Conservation (phyloP, 2,329 filamentous ascomycete species). For the Pseudogymnoascus sp. region DNA sequence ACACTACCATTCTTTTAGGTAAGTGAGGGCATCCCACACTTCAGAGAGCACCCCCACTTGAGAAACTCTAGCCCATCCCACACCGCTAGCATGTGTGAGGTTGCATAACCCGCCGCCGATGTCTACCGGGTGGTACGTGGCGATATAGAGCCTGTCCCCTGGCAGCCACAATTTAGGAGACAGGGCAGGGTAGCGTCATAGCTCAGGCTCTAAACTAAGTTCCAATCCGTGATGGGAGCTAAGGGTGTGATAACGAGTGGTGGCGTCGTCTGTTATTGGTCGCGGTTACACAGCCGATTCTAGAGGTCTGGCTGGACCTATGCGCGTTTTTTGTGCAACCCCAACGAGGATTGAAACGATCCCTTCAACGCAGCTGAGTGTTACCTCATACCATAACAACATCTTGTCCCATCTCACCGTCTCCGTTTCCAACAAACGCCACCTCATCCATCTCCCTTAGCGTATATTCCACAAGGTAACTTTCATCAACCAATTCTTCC, state of each 20-base stretch:
- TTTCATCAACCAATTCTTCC: constrained; percentile 88
- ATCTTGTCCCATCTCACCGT: constrained; percentile 6
- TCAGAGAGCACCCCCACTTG: background rate
- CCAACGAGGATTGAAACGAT: background rate
- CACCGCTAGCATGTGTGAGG: background rate
- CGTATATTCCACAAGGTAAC: constrained; percentile 89
- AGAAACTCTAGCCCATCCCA: background rate
- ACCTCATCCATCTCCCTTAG: constrained; percentile 74
- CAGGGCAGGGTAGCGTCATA: background rate
- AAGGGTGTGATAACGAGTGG: background rate
- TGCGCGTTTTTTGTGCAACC: background rate
- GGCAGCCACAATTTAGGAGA: background rate
- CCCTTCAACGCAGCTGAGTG: background rate
- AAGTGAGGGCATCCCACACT: background rate
- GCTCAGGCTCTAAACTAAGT: background rate
- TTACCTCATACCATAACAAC: constrained; percentile 8
- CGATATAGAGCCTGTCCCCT: background rate
- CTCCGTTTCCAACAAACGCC: constrained; percentile 18
- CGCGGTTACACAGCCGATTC: background rate
- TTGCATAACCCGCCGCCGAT: background rate
- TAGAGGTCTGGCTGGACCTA: background rate
- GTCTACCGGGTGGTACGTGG: background rate
- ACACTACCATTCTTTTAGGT: background rate
- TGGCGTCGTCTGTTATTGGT: background rate
- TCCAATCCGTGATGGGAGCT: background rate